phyloP scores from a whole-genome alignment of 257 asterid genomes.

The Rehmannia glutinosa region DNA sequence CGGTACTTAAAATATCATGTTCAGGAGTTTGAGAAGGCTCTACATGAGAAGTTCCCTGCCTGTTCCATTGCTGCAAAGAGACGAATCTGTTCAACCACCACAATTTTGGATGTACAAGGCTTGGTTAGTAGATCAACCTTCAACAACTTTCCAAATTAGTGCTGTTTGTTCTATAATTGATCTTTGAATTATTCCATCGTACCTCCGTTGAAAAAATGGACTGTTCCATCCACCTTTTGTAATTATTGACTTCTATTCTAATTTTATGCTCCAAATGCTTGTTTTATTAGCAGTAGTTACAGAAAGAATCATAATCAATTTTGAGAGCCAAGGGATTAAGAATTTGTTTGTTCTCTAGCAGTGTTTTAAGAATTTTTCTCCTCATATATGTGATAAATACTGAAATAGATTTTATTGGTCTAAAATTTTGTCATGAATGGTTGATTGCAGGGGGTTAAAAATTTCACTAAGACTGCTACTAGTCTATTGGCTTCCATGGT shows the following conservation, averaged over 20 bases:
- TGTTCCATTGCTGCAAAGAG: constrained; percentile 89
- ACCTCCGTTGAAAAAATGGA: not conserved
- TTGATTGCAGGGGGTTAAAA: constrained; percentile 74
- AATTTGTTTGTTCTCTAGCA: not conserved
- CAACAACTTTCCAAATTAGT: not conserved
- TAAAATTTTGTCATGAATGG: not conserved
- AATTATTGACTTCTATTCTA: constrained; percentile 1
- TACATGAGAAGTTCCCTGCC: constrained; percentile 88
- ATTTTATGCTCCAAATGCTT: not conserved
- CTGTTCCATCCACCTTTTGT: not conserved
- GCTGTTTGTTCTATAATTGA: not conserved
- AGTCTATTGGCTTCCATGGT: constrained; percentile 76
- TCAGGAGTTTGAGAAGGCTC: constrained; percentile 87
- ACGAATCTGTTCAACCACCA: constrained; percentile 74
- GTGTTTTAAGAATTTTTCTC: constrained; percentile 1
- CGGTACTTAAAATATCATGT: constrained; percentile 86
- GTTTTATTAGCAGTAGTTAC: not conserved
- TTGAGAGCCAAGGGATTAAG: not conserved
- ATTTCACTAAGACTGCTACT: constrained; percentile 71
- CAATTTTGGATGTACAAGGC: constrained; percentile 95
- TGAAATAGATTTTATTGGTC: not conserved
- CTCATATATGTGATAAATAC: not conserved
- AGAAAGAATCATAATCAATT: not conserved
- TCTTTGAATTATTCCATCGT: not conserved
- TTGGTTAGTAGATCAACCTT: constrained; percentile 49